A percentile compares a stretch with the other conserved stretches of the same genome.
Evolutionary conservation across 148 eudicot species (phyloP).

Genomic region (Linanthus parryae): DNA sequence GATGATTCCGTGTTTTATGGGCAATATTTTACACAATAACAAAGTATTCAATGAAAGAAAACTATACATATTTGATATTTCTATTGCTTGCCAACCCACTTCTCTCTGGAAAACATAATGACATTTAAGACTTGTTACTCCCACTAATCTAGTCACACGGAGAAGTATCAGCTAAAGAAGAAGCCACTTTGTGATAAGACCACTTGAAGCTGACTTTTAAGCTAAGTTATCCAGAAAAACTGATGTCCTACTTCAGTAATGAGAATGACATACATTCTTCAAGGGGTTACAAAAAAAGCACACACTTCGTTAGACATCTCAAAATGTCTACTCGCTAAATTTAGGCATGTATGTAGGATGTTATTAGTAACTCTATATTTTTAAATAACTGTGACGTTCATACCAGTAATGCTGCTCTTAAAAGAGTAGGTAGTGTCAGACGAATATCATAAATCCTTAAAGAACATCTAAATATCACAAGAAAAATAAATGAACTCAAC

Average conservation of each 20-base stretch:
- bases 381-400: too few species aligned
- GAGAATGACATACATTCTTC: background rate
- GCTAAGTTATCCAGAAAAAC: background rate
- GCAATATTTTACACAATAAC: background rate
- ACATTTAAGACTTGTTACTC: background rate
- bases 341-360: too few species aligned
- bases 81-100: slow-evolving; percentile 13
- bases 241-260: background rate
- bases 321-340: too few species aligned
- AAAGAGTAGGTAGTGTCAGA: too few species aligned
- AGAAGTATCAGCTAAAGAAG: background rate
- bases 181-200: background rate
- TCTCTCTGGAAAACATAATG: slow-evolving; percentile 7
- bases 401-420: too few species aligned
- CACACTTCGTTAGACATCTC: too few species aligned
- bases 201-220: background rate
- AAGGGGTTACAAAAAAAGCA: too few species aligned
- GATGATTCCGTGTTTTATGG: slow-evolving; percentile 10
- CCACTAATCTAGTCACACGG: slow-evolving; percentile 2
- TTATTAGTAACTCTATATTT: too few species aligned
- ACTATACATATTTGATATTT: background rate
- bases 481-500: too few species aligned
- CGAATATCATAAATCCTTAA: too few species aligned
- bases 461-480: too few species aligned
- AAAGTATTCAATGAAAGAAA: background rate